These are phyloP conservation scores for Leucosporidium creatinivorum DNA, from an alignment of 768 basidiomycete species.

Conservation along the genomic window DNA sequence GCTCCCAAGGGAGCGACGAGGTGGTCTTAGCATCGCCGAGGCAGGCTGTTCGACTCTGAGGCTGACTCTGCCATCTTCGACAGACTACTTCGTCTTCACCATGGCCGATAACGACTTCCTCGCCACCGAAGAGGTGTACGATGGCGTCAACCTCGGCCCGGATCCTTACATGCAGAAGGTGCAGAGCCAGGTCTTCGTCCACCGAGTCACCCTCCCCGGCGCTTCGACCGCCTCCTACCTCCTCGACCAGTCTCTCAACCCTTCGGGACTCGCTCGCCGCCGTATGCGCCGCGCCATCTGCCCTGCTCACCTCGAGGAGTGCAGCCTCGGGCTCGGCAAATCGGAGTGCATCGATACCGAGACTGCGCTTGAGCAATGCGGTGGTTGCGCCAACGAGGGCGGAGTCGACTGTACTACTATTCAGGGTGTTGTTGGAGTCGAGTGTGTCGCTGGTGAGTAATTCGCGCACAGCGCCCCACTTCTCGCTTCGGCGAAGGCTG, in stretches of 20 bases:
- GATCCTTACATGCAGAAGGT: constrained; percentile 49
- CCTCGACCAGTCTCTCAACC: constrained; percentile 5
- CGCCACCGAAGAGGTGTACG: constrained; percentile 39
- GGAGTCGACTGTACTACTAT: constrained; percentile 1
- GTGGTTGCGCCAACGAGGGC: neutral
- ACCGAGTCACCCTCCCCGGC: constrained; percentile 52
- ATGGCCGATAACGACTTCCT: constrained; percentile 62
- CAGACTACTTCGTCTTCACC: constrained; percentile 61
- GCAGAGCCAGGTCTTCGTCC: constrained; percentile 61
- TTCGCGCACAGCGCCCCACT: too few relatives aligned
- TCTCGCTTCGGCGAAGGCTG: too few relatives aligned
- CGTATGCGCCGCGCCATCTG: neutral
- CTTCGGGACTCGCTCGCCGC: constrained; percentile 6
- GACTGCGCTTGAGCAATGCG: constrained; percentile 4
- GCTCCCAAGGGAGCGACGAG: too few relatives aligned
- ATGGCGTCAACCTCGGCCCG: constrained; percentile 49
- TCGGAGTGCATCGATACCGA: constrained; percentile 3
- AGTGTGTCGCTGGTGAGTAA: neutral
- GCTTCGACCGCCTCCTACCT: constrained; percentile 4
- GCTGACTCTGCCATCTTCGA: too few relatives aligned
- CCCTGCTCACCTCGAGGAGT: neutral
- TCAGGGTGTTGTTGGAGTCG: neutral
- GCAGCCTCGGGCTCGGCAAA: neutral
- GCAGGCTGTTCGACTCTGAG: neutral
- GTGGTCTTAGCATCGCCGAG: neutral